phyloP scores from a whole-genome alignment of 345 rosid species.

The Xanthoceras sorbifolium region DNA sequence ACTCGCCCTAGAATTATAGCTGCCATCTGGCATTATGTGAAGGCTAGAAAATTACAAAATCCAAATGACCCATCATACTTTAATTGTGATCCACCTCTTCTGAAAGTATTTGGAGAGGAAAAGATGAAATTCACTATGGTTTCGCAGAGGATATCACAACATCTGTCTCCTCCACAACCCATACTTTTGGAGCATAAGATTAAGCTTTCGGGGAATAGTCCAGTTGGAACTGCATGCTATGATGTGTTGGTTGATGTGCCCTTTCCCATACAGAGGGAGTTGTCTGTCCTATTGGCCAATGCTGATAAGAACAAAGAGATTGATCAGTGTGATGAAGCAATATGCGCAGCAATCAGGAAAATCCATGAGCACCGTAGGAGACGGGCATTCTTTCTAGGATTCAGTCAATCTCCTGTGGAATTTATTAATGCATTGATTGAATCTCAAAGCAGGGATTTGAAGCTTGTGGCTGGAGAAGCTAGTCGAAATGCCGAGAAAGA shows the following conservation, averaged over 20 bases:
- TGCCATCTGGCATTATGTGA: slow-evolving; percentile 98
- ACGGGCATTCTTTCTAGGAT: slow-evolving; percentile 92
- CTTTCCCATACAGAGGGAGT: slow-evolving; percentile 87
- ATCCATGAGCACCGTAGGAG: slow-evolving; percentile 93
- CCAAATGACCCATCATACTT: slow-evolving; percentile 87
- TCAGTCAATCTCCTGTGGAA: slow-evolving; percentile 96
- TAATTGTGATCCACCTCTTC: slow-evolving; percentile 82
- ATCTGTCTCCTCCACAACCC: slow-evolving; percentile 83
- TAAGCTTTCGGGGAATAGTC: slow-evolving; percentile 86
- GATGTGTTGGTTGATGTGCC: slow-evolving; percentile 96
- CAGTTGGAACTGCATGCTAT: slow-evolving; percentile 84
- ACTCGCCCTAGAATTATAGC: slow-evolving; percentile 96
- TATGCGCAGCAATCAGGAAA: slow-evolving; percentile 87
- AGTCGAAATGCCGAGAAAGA: slow-evolving; percentile 88
- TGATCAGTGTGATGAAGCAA: slow-evolving; percentile 91
- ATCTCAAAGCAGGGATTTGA: slow-evolving; percentile 90
- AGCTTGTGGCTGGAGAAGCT: slow-evolving; percentile 84
- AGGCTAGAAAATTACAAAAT: slow-evolving; percentile 93
- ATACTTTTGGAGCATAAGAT: slow-evolving; percentile 89
- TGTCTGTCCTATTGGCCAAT: slow-evolving; percentile 78
- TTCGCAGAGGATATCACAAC: slow-evolving; percentile 84
- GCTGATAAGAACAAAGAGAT: slow-evolving; percentile 98
- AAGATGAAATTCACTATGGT: slow-evolving; percentile 83
- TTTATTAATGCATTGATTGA: slow-evolving; percentile 90
- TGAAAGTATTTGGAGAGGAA: slow-evolving; percentile 90